Percentiles rank a stretch among this genome's conserved stretches.
phyloP scores from a whole-genome alignment of 352 stramenopile species.

The Phytophthora sansomeana region DNA sequence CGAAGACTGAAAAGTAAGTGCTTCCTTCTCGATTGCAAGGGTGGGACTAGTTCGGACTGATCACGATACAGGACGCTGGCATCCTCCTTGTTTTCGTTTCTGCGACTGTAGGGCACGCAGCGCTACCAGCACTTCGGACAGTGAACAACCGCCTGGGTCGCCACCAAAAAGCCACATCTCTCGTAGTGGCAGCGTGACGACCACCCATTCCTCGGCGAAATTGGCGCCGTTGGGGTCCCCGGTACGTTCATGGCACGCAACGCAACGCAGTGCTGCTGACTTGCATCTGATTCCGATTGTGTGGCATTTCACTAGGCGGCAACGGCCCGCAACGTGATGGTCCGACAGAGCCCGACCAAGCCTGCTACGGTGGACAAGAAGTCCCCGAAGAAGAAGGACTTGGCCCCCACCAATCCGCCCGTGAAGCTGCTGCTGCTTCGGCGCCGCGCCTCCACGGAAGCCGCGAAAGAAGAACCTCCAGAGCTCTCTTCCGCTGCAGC shows the following conservation, averaged over 20 bases:
- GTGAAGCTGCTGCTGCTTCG: conserved; percentile 72
- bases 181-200: conserved; percentile 21
- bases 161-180: conserved; percentile 18
- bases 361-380: conserved; percentile 25
- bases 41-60: conserved; percentile 23
- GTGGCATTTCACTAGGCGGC: conserved; percentile 14
- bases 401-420: conserved; percentile 57
- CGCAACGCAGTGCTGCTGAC: not conserved
- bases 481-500: conserved; percentile 25
- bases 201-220: conserved; percentile 16
- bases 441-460: conserved; percentile 38
- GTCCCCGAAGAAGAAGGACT: conserved; percentile 21
- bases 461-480: not conserved
- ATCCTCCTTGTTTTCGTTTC: conserved; percentile 32
- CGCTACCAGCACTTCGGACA: not conserved
- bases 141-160: conserved; percentile 6
- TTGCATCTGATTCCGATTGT: conserved; percentile 17
- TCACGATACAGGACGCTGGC: conserved; percentile 20
- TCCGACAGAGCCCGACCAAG: conserved; percentile 21
- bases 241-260: conserved; percentile 14
- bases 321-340: conserved; percentile 6
- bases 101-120: conserved; percentile 27
- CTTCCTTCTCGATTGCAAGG: not conserved
- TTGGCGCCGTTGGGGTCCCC: conserved; percentile 7
- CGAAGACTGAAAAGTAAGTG: conserved; percentile 36